Evolutionary conservation across 208 protist genomes (phyloP), one percentile per base, ranked within the genome.

Genomic region (Willaertia magna): DNA sequence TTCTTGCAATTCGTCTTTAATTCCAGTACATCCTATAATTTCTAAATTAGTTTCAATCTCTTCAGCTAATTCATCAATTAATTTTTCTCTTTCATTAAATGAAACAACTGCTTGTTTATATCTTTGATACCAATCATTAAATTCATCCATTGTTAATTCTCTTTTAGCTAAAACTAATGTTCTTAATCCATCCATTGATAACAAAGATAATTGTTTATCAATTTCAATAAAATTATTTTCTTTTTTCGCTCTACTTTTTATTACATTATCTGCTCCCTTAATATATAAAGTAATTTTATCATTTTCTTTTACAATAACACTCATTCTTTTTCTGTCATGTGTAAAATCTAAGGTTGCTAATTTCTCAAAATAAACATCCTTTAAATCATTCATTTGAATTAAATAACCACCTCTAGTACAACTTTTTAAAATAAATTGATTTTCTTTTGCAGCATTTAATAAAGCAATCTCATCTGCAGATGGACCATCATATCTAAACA

Each of bases 1-100:
- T 16, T 96, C 93, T 87, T 98, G 97, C 78, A 98, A 89, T 88
- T 96, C 95, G 90, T 98, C 97, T 89, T 98, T 96, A 78, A 98
- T 96, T 0, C 93, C 96, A 0, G 96, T 98, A 4, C 91, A 91
- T 47, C 97, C 97, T 11, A 98, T 75, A 30, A 98, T 87, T 83
- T 93, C 85, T 46, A 98, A 84, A 76, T 94, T 89, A 39, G 82
- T 76, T 87, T 98, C 96, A 7, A 96, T 85, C 43, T 90, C 59
- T 34, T 91, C 88, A 34, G 93, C 61, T 20, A 91, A 91, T 85
- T 95, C 93, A 0, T 89, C 93, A 44, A 90, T 86, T 75, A 93
- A 90, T 75, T 94, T 87, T 42, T 85, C 87, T 55, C 92, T 90
- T 78, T 93, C 74, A 34, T 88, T 75, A 89, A 94, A 91, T 40